These are phyloP conservation scores for Pelargonium cotyledonis DNA, from an alignment of 441 rosid species.

Conservation along the genomic window DNA sequence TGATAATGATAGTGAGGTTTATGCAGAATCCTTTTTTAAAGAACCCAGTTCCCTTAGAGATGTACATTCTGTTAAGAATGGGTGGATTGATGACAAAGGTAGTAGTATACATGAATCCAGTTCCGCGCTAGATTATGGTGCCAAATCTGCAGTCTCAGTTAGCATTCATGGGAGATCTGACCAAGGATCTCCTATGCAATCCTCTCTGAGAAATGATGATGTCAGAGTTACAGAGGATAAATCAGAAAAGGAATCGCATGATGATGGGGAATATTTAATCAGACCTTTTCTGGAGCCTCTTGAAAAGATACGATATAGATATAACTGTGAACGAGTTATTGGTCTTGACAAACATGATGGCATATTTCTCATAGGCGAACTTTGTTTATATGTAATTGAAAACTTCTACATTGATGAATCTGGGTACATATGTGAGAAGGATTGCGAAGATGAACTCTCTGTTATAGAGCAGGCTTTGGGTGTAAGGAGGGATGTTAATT, in stretches of 20 bases:
- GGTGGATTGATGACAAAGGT: constrained; percentile 80
- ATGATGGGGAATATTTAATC: constrained; percentile 96
- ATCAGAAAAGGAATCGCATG: constrained; percentile 82
- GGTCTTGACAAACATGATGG: constrained; percentile 99
- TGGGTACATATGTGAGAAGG: constrained; percentile 95
- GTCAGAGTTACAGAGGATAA: constrained; percentile 55
- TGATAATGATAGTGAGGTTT: constrained; percentile 45
- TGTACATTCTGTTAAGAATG: constrained; percentile 51
- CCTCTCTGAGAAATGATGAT: constrained; percentile 64
- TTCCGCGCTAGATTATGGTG: constrained; percentile 83
- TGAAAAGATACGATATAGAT: constrained; percentile 87
- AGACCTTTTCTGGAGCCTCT: constrained; percentile 96
- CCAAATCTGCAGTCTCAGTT: too few relatives aligned
- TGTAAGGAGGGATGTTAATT: constrained; percentile 76
- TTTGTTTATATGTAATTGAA: constrained; percentile 87
- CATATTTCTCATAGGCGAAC: constrained; percentile 92
- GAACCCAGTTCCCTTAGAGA: constrained; percentile 45
- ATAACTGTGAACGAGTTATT: constrained; percentile 94
- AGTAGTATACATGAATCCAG: constrained; percentile 84
- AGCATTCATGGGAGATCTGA: constrained; percentile 38
- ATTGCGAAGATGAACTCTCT: constrained; percentile 95
- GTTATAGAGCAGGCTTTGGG: constrained; percentile 99
- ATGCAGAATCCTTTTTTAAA: constrained; percentile 49
- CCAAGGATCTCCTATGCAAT: constrained; percentile 76
- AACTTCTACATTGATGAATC: constrained; percentile 83